Evolutionary conservation across 768 basidiomycete species (phyloP).

Genomic region (Symmetrospora coprosmae): DNA sequence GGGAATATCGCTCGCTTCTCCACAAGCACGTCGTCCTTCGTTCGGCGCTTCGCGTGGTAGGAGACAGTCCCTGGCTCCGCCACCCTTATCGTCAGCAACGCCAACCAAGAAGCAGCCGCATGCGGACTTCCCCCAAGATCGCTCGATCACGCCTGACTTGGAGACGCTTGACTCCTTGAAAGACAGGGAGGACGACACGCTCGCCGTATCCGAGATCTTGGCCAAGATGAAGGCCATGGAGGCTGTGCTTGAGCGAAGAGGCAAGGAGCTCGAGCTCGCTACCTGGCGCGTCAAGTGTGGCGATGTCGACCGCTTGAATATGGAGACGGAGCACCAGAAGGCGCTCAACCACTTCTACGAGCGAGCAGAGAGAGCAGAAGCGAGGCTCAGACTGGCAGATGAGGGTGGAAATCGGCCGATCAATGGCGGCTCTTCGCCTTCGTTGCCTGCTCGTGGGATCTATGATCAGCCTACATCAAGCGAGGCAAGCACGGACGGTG

Average conservation of each 20-base stretch:
- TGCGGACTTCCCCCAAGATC: too few relatives aligned
- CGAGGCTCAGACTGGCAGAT: slow-evolving; percentile 13
- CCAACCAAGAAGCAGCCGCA: too few relatives aligned
- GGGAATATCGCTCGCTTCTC: too few relatives aligned
- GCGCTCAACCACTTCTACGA: slow-evolving; percentile 19
- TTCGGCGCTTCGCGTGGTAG: too few relatives aligned
- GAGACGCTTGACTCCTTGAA: neutral
- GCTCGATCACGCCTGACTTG: neutral
- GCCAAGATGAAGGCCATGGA: slow-evolving; percentile 1
- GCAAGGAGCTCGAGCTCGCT: slow-evolving; percentile 23
- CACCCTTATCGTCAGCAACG: too few relatives aligned
- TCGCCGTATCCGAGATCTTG: neutral
- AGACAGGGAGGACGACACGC: neutral
- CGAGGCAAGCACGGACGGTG: too few relatives aligned
- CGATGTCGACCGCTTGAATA: slow-evolving; percentile 19
- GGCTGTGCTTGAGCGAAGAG: slow-evolving; percentile 3
- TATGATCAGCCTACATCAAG: neutral
- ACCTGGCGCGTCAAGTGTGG: slow-evolving; percentile 23
- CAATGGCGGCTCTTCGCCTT: neutral
- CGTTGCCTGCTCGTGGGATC: neutral
- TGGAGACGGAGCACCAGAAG: slow-evolving; percentile 18
- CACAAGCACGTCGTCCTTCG: too few relatives aligned
- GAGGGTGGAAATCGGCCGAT: neutral
- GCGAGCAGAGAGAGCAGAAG: slow-evolving; percentile 22
- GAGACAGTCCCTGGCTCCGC: too few relatives aligned